Evolutionary conservation across 1,284 basidiomycete species (phyloP), one percentile per base, ranked within the genome.

Genomic region (Cutaneotrichosporon daszewskae): DNA sequence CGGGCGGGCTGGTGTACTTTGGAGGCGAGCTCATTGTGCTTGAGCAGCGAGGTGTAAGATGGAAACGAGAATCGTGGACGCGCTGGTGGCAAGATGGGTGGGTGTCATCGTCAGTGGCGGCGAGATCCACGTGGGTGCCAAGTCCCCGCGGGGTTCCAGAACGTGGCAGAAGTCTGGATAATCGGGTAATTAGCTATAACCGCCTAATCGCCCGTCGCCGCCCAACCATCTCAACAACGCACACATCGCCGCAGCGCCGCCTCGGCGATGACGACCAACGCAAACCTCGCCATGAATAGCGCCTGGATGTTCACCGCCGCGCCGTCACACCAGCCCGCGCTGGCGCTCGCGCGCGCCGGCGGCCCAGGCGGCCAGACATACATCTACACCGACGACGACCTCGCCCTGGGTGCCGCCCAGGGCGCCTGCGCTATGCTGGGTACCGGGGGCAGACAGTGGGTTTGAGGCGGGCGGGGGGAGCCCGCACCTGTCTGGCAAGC

Each of bases 401-500:
- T 43, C 35, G 42, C 51, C 47, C 48, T 44, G 46, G 45, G 45
- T 23, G 28, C 32, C 19, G 35, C 50, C 40, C 40, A 45, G 39
- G 51, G 50, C 36, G 52, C 44, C 22, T 60, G 49, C 53, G 55
- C 59, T 47, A 57, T 60, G 43, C 57, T 55, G 52, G 66, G 55
- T 48, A 60, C 63, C 51, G 67, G 67, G 39, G 62, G 59, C 42
- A 54, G 62, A 57, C 68, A 60, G 64, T 72, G 69, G 69, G 62
- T 70, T 70, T 72, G 69, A 72, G 60, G 68, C 63, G 55, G 61
- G 68, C 66, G 68, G 66, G 66, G 68, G 68, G 65, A 69, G 60
- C 32, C 31, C 36, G 43, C 36, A 19, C 36, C 36, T 27, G 13
- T 37, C 43, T 31, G 20, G 39, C 45, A 18, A 28, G 14, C 9